Evolutionary conservation across 1,284 basidiomycete genomes (phyloP).

Genomic region (Cutaneotrichosporon dermatis): DNA sequence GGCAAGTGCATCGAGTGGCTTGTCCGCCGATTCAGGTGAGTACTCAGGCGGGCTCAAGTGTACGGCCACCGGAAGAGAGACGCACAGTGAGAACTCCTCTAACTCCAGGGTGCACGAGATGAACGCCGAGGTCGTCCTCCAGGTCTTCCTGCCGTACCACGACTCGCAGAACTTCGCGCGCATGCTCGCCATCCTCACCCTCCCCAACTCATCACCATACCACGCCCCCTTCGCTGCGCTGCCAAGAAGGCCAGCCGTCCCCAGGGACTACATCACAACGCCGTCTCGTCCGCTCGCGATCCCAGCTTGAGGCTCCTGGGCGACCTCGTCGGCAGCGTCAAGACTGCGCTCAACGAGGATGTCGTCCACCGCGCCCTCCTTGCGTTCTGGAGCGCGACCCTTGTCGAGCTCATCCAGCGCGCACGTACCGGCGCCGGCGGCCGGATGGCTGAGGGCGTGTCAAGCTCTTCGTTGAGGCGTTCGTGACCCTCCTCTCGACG

Average conservation of each 20-base stretch:
- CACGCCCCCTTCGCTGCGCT: constrained; percentile 61
- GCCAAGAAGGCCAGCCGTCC: constrained; percentile 70
- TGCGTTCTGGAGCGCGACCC: constrained; percentile 75
- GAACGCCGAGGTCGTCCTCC: constrained; percentile 73
- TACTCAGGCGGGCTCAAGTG: background rate
- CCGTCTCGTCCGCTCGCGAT: constrained; percentile 54
- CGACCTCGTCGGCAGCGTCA: constrained; percentile 52
- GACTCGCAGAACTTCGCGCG: constrained; percentile 92
- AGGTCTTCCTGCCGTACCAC: constrained; percentile 89
- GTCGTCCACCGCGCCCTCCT: constrained; percentile 67
- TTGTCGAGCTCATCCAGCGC: constrained; percentile 72
- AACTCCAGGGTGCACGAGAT: constrained; percentile 79
- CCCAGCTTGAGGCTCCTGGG: constrained; percentile 58
- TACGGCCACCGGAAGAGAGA: too few species aligned
- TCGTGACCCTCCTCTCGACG: constrained; percentile 34
- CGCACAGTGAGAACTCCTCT: too few species aligned
- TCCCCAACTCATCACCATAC: constrained; percentile 51
- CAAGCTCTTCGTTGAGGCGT: constrained; percentile 45
- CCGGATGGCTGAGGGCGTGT: constrained; percentile 38
- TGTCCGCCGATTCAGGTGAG: constrained; percentile 82
- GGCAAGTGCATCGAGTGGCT: constrained; percentile 95
- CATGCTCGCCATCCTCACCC: constrained; percentile 79
- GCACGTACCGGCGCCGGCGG: constrained; percentile 33
- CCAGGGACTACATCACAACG: constrained; percentile 68
- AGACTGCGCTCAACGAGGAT: constrained; percentile 54